Percentiles rank a stretch among this genome's conserved stretches.
Conservation (phyloP, 306 rosid species). For the Vicia villosa region DNA sequence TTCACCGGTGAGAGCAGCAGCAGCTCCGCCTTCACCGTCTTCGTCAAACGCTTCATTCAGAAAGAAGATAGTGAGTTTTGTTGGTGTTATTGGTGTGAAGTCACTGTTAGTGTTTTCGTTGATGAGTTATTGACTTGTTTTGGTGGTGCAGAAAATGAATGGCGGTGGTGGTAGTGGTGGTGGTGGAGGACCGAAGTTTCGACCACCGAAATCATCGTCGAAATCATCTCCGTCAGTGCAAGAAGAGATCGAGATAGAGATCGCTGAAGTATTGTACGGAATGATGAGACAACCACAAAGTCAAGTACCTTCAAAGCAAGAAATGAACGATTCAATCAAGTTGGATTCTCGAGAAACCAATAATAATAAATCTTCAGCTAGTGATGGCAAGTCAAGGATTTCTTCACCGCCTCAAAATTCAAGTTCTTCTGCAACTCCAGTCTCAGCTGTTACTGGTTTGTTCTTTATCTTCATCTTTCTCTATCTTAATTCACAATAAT, state of each 20-base stretch:
- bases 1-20: slow-evolving; percentile 70
- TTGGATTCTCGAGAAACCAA: slow-evolving; percentile 52
- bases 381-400: slow-evolving; percentile 67
- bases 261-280: slow-evolving; percentile 90
- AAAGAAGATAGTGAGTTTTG: slow-evolving; percentile 78
- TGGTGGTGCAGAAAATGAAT: slow-evolving; percentile 64
- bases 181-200: slow-evolving; percentile 77
- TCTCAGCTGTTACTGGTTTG: slow-evolving; percentile 71
- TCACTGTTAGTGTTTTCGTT: not conserved
- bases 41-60: slow-evolving; percentile 74
- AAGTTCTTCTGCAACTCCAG: slow-evolving; percentile 47
- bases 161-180: slow-evolving; percentile 67
- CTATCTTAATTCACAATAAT: not conserved
- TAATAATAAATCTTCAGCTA: slow-evolving; percentile 46
- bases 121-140: slow-evolving; percentile 16
- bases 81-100: not conserved
- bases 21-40: slow-evolving; percentile 78
- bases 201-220: slow-evolving; percentile 67
- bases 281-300: slow-evolving; percentile 86
- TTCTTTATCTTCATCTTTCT: not conserved
- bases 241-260: slow-evolving; percentile 96
- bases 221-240: slow-evolving; percentile 66
- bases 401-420: slow-evolving; percentile 86
- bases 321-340: slow-evolving; percentile 59
- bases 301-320: slow-evolving; percentile 71